These are phyloP conservation scores for Pseudevernia furfuracea DNA, from an alignment of 495 filamentous ascomycete genomes.

Conservation along the genomic window DNA sequence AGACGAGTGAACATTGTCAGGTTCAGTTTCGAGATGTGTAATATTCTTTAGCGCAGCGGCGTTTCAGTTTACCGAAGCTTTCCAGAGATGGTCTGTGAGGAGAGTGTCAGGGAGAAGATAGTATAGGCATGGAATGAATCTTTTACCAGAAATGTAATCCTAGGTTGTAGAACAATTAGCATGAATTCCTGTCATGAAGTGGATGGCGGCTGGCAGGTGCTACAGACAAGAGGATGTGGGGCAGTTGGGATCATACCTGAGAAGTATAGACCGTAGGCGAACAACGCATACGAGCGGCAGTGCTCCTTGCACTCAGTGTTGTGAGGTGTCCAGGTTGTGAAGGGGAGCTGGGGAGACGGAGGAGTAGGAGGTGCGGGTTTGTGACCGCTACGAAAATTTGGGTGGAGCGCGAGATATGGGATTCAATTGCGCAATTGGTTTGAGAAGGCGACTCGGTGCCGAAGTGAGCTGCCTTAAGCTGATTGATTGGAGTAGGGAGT, in stretches of 20 bases:
- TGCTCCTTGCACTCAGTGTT: constrained; percentile 24
- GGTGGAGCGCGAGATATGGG: not conserved
- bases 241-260: constrained; percentile 58
- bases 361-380: not conserved
- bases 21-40: constrained; percentile 27
- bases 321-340: not conserved
- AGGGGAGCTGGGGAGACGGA: not conserved
- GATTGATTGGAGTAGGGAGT: not conserved
- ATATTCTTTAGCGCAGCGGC: constrained; percentile 20
- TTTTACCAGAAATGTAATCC: constrained; percentile 91
- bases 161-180: constrained; percentile 34
- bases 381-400: too few relatives aligned
- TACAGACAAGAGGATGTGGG: constrained; percentile 22
- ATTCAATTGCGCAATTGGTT: not conserved
- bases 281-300: constrained; percentile 85
- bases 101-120: constrained; percentile 36
- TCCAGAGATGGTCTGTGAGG: constrained; percentile 89
- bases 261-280: constrained; percentile 90
- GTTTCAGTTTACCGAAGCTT: constrained; percentile 73
- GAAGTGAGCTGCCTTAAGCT: not conserved
- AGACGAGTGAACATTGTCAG: constrained; percentile 65
- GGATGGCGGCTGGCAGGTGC: constrained; percentile 6
- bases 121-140: constrained; percentile 24
- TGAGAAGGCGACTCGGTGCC: not conserved
- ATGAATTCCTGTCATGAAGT: constrained; percentile 18